Conservation (phyloP, 2,329 filamentous ascomycete species). For the Ramularia collo-cygni region DNA sequence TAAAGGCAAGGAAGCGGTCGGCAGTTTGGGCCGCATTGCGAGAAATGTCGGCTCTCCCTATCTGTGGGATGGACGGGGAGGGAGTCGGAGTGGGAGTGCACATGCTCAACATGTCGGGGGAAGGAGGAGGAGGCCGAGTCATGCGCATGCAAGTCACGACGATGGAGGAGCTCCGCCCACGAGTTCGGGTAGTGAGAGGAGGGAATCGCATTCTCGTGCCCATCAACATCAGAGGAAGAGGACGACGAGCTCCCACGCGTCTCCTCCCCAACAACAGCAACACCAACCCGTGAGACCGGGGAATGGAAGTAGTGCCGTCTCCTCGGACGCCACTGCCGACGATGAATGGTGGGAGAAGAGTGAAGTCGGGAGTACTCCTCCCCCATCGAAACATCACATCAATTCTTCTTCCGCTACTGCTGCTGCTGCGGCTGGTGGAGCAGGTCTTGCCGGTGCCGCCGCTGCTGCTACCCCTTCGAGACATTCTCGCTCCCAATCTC, state of each 20-base stretch:
- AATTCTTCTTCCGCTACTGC: neutral
- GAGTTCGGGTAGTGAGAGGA: too few species aligned
- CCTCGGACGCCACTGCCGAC: neutral
- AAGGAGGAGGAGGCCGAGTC: constrained; percentile 7
- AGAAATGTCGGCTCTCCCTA: constrained; percentile 31
- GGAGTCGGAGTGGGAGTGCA: constrained; percentile 19
- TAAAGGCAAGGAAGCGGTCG: constrained; percentile 31
- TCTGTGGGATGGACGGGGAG: constrained; percentile 29
- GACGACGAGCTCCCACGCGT: too few species aligned
- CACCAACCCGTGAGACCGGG: too few species aligned
- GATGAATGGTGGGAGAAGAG: constrained; percentile 1
- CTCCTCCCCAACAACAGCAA: too few species aligned
- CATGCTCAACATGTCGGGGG: constrained; percentile 17
- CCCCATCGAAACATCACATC: neutral
- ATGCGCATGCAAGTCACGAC: constrained; percentile 18
- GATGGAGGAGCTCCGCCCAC: neutral
- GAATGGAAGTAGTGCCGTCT: too few species aligned
- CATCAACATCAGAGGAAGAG: too few species aligned
- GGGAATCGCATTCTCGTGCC: too few species aligned
- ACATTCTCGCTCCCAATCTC: neutral
- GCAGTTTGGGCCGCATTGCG: constrained; percentile 31
- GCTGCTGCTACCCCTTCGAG: neutral
- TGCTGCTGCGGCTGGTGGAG: neutral
- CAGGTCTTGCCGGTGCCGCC: neutral
- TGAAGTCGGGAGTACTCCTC: neutral